phyloP scores from a whole-genome alignment of 2,329 filamentous ascomycete genomes.

The Cryphonectria japonica region DNA sequence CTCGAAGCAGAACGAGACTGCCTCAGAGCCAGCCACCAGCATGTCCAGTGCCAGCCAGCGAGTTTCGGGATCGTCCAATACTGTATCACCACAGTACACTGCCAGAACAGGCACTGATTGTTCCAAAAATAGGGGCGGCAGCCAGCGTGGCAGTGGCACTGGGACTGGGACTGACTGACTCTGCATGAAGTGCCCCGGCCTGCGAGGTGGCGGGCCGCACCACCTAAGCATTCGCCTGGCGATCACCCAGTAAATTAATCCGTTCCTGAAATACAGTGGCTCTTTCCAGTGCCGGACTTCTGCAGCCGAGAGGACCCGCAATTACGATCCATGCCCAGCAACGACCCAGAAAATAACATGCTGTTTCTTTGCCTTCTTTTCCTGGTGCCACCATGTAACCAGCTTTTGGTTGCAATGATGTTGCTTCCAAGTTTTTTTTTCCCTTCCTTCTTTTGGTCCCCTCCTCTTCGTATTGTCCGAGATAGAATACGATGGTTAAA shows the following conservation, averaged over 20 bases:
- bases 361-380: background rate
- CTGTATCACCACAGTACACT: background rate
- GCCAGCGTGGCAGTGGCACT: background rate
- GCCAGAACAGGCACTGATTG: background rate
- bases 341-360: background rate
- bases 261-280: background rate
- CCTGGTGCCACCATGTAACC: background rate
- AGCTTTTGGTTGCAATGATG: background rate
- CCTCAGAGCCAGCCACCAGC: background rate
- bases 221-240: background rate
- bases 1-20: background rate
- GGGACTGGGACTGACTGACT: background rate
- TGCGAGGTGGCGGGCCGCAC: background rate
- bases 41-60: background rate
- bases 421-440: background rate
- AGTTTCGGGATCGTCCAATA: background rate
- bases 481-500: background rate
- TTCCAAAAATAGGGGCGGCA: slow-evolving; percentile 16
- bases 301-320: background rate
- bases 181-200: background rate
- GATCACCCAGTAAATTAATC: background rate
- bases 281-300: background rate
- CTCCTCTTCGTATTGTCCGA: background rate
- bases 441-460: too few species aligned
- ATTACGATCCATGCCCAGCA: background rate